Percentiles rank a stretch among this genome's conserved stretches.
Evolutionary conservation across 129 eudicot species (phyloP).

Genomic region (Flaveria brownii): DNA sequence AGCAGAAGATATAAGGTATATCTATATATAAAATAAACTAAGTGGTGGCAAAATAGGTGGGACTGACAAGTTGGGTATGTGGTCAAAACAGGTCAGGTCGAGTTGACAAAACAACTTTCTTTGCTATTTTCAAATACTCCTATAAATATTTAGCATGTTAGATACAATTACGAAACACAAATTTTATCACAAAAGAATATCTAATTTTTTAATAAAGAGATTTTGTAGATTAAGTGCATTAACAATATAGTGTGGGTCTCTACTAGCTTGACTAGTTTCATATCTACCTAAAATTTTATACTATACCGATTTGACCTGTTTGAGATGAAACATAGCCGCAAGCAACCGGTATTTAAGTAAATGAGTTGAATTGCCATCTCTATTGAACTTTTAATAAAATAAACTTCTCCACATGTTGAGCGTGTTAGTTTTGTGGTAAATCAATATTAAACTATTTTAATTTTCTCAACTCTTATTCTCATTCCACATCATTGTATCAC

Average conservation of each 20-base stretch:
- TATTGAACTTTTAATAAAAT: not conserved
- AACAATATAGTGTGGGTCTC: not conserved
- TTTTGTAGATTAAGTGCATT: not conserved
- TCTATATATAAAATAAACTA: not conserved
- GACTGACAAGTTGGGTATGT: not conserved
- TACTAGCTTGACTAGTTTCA: not conserved
- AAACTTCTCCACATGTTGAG: not conserved
- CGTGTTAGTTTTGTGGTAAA: not conserved
- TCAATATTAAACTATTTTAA: not conserved
- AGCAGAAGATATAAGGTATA: conserved; percentile 66
- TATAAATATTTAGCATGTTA: not conserved
- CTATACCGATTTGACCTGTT: not conserved
- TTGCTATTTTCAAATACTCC: not conserved
- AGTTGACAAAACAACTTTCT: not conserved
- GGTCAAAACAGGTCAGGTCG: not conserved
- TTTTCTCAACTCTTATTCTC: conserved; percentile 1
- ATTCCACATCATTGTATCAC: not conserved
- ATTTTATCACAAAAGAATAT: not conserved
- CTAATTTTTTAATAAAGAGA: not conserved
- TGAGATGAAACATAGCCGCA: not conserved
- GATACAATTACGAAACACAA: not conserved
- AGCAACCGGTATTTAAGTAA: not conserved
- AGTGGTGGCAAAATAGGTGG: not conserved
- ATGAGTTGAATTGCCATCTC: not conserved
- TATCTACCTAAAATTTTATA: not conserved